These are phyloP conservation scores for Aspergillus pseudotamarii DNA, from an alignment of 2,329 filamentous ascomycete genomes.

Conservation along the genomic window DNA sequence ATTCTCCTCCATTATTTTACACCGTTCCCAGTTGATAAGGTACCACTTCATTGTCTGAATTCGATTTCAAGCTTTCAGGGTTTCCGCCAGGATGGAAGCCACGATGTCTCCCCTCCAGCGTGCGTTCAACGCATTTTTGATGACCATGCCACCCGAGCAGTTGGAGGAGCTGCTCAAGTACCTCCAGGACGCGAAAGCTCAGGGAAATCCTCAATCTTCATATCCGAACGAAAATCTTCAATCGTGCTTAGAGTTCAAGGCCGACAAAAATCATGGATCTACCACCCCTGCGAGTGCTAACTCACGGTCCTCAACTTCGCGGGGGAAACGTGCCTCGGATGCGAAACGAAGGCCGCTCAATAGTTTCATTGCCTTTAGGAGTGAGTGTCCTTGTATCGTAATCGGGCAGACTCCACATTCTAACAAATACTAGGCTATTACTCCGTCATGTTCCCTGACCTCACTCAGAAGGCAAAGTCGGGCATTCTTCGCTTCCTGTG, in stretches of 20 bases:
- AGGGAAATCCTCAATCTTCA: slow-evolving; percentile 9
- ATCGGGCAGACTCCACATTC: slow-evolving; percentile 8
- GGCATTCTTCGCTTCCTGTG: slow-evolving; percentile 54
- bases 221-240: slow-evolving; percentile 8
- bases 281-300: slow-evolving; percentile 10
- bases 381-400: slow-evolving; percentile 28
- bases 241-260: slow-evolving; percentile 4
- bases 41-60: not conserved
- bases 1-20: not conserved
- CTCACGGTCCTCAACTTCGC: slow-evolving; percentile 15
- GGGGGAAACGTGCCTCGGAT: slow-evolving; percentile 23
- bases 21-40: not conserved
- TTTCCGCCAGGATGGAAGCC: slow-evolving; percentile 18
- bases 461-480: slow-evolving; percentile 58
- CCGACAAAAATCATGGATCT: slow-evolving; percentile 10
- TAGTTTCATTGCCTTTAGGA: slow-evolving; percentile 42
- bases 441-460: slow-evolving; percentile 48
- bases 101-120: slow-evolving; percentile 25
- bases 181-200: slow-evolving; percentile 17
- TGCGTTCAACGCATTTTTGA: slow-evolving; percentile 30
- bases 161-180: slow-evolving; percentile 24
- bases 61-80: not conserved
- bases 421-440: slow-evolving; percentile 47
- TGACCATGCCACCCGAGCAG: slow-evolving; percentile 28
- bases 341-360: slow-evolving; percentile 37